Base-by-base conservation (phyloP, 2,329 filamentous ascomycete genomes). In the Ophiocordyceps polyrhachis-furcata region DNA sequence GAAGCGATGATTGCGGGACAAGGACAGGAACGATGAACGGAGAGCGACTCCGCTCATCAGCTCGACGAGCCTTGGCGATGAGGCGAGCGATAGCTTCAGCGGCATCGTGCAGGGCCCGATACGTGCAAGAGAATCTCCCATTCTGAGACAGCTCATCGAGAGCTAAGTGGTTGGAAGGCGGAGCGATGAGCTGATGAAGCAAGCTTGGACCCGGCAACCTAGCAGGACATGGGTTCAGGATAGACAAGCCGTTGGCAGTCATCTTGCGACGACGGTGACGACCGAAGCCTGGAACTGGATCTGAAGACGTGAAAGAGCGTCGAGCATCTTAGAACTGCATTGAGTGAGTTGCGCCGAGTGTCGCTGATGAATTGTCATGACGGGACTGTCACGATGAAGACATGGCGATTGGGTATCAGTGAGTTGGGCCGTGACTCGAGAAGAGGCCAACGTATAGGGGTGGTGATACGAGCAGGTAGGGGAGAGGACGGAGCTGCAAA, bases 1-100 rank as follows among this genome's bases (percentile, higher is more conserved):
- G 69, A 42, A 79, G 71, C 11, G 80, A 76, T 14, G 75, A 82
- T 61, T 94, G 88, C 2, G 81, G 79, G 15, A 93, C 62, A 19
- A 93, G 69, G 2, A 94, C 64, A 0, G 88, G 87, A 35, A 94
- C 69, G 32, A 93, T 61, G 15, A 70, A 58, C 42, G 67, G 63
- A 21, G 44, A 32, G 46, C 50, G 21, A 13, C 28, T 13, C 40
- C 23, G 44, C 40, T 40, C 46, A 17, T 42, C 44, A 6, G 46
- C 47, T 31, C 37, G 42, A 32, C 44, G 25, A 4, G 45, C 47
- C 23, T 21, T 44, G 20, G 53, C 46, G 47, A 81, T 71, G 20
- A 63, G 65, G 13, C 58, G 53, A 15, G 81, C 77, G 32, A 87
- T 61, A 3, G 51, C 52, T 43, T 74, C 62, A 11, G 81, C 75